Base-by-base conservation (phyloP, 495 filamentous ascomycete genomes). In the Aspergillus diversus region DNA sequence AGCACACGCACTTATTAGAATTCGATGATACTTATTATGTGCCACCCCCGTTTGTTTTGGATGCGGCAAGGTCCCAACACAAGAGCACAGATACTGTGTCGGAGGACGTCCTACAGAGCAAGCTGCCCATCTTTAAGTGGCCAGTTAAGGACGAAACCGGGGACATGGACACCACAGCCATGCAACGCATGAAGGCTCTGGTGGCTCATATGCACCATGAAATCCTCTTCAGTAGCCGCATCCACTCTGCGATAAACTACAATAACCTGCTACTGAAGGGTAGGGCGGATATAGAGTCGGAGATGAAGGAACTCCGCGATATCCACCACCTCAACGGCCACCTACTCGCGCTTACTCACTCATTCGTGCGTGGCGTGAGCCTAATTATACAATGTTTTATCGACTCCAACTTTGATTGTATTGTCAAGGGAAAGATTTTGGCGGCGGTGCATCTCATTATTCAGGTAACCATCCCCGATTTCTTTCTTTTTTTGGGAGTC, bases 341-440 rank as follows among this genome's bases (percentile, higher is more conserved):
- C 37, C 53, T 54, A 21, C 21, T 59, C 27, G 43, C 33, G 4
- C 61, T 63, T 7, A 13, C 35, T 34, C 32, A 5, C 0, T 43
- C 46, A 11, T 63, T 63, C 48, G 61, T 63, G 21, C 48, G 47
- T 21, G 7, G 35, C 12, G 34, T 59, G 3, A 35, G 55, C 34
- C 32, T 47, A n/a, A 34, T 63, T 42, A 15, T 63, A 5, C 55
- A 59, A 7, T 31, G 9, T 27, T 63, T 59, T 42, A 63, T 63
- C 21, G 55, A 53, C 21, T 6, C 6, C 1, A 35, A 59, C 21
- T 55, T 59, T 39, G 55, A 63, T 35, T 63, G 61, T 33, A 54
- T 63, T 47, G 34, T 63, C 0, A 59, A 58, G 49, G 47, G 47
- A 48, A 63, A 63, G 33, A 31, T 59, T 7, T 63, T 55, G 61